phyloP scores from a whole-genome alignment of 2,329 filamentous ascomycete genomes.

The Pyricularia sp. region DNA sequence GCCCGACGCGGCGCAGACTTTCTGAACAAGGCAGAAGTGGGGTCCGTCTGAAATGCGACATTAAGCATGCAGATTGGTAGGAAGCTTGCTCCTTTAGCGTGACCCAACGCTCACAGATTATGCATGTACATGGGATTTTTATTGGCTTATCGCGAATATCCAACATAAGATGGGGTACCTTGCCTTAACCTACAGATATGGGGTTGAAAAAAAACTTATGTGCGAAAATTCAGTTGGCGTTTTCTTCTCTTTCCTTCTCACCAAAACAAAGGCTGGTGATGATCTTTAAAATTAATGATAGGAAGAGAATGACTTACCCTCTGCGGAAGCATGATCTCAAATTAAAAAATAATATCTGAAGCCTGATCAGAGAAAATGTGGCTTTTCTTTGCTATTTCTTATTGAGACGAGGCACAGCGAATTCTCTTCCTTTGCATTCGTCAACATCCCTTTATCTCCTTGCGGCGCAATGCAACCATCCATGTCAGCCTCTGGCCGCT shows the following conservation, averaged over 20 bases:
- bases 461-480: neutral
- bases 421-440: neutral
- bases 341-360: slow-evolving; percentile 44
- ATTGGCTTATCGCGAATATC: neutral
- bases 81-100: too few species aligned
- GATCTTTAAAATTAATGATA: slow-evolving; percentile 53
- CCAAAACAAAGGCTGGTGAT: slow-evolving; percentile 44
- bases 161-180: neutral
- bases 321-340: slow-evolving; percentile 52
- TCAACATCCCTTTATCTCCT: neutral
- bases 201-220: neutral
- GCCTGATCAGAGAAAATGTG: slow-evolving; percentile 1
- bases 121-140: neutral
- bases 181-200: neutral
- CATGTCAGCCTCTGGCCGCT: neutral
- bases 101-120: neutral
- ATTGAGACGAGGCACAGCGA: neutral
- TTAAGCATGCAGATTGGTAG: neutral
- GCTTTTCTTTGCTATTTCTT: slow-evolving; percentile 5
- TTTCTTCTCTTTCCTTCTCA: slow-evolving; percentile 15
- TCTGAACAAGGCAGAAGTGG: neutral
- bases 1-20: neutral
- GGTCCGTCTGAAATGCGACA: neutral
- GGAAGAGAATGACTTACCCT: slow-evolving; percentile 58
- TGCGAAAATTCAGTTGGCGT: neutral